Percentiles rank a stretch among this genome's conserved stretches.
phyloP scores from a whole-genome alignment of 2,329 filamentous ascomycete species.

The Penicillium rolfsii region DNA sequence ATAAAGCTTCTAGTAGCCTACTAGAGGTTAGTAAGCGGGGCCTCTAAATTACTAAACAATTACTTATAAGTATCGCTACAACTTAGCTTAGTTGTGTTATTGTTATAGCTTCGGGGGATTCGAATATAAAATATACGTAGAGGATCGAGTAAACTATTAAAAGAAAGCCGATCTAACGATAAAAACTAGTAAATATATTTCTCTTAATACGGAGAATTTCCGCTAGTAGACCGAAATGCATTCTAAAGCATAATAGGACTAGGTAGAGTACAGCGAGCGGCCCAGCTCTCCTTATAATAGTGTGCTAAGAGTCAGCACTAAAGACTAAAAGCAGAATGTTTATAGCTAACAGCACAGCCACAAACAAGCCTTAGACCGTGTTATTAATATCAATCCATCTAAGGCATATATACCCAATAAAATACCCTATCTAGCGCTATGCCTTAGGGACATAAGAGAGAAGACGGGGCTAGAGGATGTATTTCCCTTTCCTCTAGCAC shows the following conservation, averaged over 20 bases:
- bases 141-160: background rate
- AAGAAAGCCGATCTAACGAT: constrained; percentile 1
- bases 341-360: background rate
- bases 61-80: background rate
- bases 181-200: background rate
- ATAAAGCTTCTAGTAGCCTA: background rate
- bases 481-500: background rate
- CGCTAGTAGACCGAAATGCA: background rate
- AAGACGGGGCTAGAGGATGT: background rate
- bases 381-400: background rate
- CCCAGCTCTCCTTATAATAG: background rate
- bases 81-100: background rate
- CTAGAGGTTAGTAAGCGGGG: too few relatives aligned
- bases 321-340: background rate
- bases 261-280: background rate
- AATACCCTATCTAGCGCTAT: background rate
- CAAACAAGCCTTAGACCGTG: background rate
- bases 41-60: background rate
- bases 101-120: background rate
- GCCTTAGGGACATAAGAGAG: background rate
- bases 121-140: background rate
- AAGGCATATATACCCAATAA: background rate
- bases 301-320: background rate
- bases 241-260: background rate
- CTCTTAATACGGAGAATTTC: background rate